phyloP scores from a whole-genome alignment of 2,329 filamentous ascomycete species.

The Fusarium ramigenum region DNA sequence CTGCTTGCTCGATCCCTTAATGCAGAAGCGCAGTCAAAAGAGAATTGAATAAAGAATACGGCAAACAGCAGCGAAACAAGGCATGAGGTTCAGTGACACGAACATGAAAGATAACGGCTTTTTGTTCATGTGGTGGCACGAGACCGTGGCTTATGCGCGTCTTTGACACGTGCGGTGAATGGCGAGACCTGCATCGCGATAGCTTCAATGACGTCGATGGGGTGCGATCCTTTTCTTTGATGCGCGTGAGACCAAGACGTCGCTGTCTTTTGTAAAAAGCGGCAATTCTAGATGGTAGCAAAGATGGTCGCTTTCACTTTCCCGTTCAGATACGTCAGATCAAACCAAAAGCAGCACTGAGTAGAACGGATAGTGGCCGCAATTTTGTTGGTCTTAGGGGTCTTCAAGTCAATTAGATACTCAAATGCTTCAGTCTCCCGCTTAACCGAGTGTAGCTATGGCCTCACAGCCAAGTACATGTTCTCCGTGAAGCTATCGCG shows the following conservation, averaged over 20 bases:
- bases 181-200: not conserved
- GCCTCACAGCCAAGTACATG: too few species aligned
- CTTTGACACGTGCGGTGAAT: not conserved
- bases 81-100: not conserved
- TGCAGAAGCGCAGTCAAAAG: accelerated
- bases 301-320: not conserved
- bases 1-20: not conserved
- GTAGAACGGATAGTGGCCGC: not conserved
- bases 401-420: too few species aligned
- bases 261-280: accelerated
- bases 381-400: too few species aligned
- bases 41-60: accelerated
- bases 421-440: too few species aligned
- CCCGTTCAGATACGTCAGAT: not conserved
- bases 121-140: not conserved
- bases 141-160: not conserved
- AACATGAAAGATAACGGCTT: not conserved
- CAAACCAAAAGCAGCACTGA: accelerated
- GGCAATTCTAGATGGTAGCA: not conserved
- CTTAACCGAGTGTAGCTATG: too few species aligned
- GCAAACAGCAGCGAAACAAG: not conserved
- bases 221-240: accelerated
- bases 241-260: accelerated
- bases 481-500: too few species aligned
- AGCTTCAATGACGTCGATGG: too few species aligned